These are phyloP conservation scores for Hymenoscyphus fraxineus DNA, from an alignment of 2,329 filamentous ascomycete genomes.

Conservation along the genomic window DNA sequence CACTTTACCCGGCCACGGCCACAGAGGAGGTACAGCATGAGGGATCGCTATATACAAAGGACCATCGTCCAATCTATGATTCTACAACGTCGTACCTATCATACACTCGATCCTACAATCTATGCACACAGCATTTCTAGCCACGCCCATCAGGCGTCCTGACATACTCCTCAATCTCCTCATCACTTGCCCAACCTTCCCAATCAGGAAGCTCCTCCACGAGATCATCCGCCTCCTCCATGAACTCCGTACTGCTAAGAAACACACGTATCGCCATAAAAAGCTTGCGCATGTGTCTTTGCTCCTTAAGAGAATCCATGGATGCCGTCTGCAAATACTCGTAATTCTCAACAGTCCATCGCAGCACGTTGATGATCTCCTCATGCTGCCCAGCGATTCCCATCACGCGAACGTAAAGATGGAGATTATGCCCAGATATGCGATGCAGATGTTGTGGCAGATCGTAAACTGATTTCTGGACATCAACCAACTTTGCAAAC, in stretches of 20 bases:
- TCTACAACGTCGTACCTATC: not conserved
- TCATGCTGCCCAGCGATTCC: slow-evolving; percentile 57
- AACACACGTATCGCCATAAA: slow-evolving; percentile 28
- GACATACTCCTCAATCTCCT: slow-evolving; percentile 21
- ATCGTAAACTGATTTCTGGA: slow-evolving; percentile 3
- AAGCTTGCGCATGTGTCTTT: slow-evolving; percentile 17
- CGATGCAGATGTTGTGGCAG: not conserved
- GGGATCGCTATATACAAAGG: not conserved
- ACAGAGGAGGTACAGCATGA: not conserved
- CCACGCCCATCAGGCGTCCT: slow-evolving; percentile 1
- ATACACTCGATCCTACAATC: not conserved
- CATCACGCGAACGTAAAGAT: slow-evolving; percentile 61
- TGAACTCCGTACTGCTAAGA: slow-evolving; percentile 16
- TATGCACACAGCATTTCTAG: not conserved
- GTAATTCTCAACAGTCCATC: slow-evolving; percentile 47
- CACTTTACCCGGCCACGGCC: not conserved
- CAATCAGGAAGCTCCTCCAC: slow-evolving; percentile 25
- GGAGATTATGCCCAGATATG: slow-evolving; percentile 42
- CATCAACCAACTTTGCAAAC: slow-evolving; percentile 30
- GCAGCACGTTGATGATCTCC: slow-evolving; percentile 53
- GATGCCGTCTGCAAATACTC: slow-evolving; percentile 12
- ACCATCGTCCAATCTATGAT: not conserved
- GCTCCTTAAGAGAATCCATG: slow-evolving; percentile 38
- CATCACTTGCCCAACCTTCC: slow-evolving; percentile 32
- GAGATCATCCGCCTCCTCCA: slow-evolving; percentile 19